Base-by-base conservation (phyloP, 148 eudicot species). In the Cornus kousa region DNA sequence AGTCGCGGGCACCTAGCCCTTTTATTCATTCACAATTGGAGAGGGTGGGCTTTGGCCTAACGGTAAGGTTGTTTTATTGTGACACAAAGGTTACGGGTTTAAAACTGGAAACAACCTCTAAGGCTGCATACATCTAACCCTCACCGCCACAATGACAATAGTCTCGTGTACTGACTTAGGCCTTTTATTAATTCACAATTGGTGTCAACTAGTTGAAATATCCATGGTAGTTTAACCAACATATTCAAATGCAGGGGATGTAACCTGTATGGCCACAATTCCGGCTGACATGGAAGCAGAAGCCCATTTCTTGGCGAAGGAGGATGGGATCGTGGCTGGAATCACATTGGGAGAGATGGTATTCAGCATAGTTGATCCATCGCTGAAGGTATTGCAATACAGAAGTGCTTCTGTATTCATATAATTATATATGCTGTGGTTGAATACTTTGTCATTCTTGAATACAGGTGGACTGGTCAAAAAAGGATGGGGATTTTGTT, bases 271-370 rank as follows among this genome's bases (percentile, higher is more conserved):
- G 89, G 98, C 98, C 73, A 95, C 94, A 37, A 91, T 93, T 85
- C 98, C 98, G 16, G 80, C 80, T 80, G 86, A 83, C 70, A 90
- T 95, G 96, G 94, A 93, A 87, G 97, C 87, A 66, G 97, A 95
- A 90, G 98, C 98, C 80, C 83, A 87, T 79, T 95, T 95, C 78
- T 74, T 95, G 83, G 94, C 96, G 66, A 95, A 95, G 84, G 98
- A 95, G 81, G 91, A 95, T 88, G 98, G 98, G 75, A 81, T 90
- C 57, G 28, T 95, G 46, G 98, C 97, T 32, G 98, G 98, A 28
- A 89, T 91, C 80, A 85, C 96, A 75, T 92, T 95, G 81, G 94
- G 96, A n/a, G 97, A 93, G 82, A 93, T 93, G 95, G 82, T 93
- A 70, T 95, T 95, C 73, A 77, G 80, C 32, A 97, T 90, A 86